Conservation (phyloP, 257 asterid genomes). For the Forsythia suspensa region DNA sequence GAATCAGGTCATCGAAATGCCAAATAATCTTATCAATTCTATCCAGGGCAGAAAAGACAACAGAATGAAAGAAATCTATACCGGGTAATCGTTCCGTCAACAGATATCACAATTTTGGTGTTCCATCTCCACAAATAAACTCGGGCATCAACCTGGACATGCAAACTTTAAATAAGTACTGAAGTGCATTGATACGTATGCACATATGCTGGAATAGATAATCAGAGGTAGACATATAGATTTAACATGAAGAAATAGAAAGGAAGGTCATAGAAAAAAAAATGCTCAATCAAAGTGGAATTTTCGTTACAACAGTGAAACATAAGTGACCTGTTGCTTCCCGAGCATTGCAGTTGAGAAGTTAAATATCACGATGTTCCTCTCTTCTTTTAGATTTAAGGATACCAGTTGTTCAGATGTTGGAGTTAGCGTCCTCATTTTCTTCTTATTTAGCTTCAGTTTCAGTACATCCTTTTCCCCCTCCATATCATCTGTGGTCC, state of each 20-base stretch:
- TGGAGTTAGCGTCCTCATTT: constrained; percentile 55
- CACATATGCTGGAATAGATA: background rate
- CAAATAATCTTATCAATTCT: background rate
- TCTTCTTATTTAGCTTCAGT: constrained; percentile 48
- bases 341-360: constrained; percentile 94
- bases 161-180: constrained; percentile 27
- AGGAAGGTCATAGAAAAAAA: background rate
- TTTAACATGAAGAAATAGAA: background rate
- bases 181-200: background rate
- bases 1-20: background rate
- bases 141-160: constrained; percentile 82
- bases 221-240: background rate
- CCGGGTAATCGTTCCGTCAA: constrained; percentile 98
- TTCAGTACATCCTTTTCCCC: constrained; percentile 35
- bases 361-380: constrained; percentile 67
- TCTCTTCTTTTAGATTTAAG: constrained; percentile 78
- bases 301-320: constrained; percentile 10
- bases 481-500: constrained; percentile 29
- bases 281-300: constrained; percentile 9
- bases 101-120: constrained; percentile 82
- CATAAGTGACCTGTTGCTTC: constrained; percentile 70
- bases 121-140: constrained; percentile 95
- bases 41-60: background rate
- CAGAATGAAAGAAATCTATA: constrained; percentile 27
- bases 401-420: constrained; percentile 80